Evolutionary conservation across 495 filamentous ascomycete species (phyloP).

Genomic region (Hypoxylon fragiforme): DNA sequence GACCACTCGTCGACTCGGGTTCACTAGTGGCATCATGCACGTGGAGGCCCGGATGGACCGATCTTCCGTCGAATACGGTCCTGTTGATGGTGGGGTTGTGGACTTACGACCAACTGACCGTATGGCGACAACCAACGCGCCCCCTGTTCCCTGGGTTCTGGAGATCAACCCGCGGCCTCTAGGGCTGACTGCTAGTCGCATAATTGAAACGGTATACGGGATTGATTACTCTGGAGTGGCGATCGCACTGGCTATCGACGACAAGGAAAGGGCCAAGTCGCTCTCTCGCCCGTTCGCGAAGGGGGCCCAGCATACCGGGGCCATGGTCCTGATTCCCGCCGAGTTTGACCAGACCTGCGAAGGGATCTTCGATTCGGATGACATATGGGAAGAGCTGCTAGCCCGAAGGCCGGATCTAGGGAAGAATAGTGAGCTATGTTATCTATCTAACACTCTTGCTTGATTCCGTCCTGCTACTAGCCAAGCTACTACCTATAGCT

Average conservation of each 20-base stretch:
- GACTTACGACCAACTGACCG: constrained; percentile 14
- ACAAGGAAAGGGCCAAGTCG: constrained; percentile 32
- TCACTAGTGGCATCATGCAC: constrained; percentile 34
- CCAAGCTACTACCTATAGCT: no score
- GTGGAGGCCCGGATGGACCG: constrained; percentile 35
- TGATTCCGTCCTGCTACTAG: no score
- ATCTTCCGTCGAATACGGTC: constrained; percentile 30
- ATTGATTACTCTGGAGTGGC: constrained; percentile 46
- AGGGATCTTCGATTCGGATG: constrained; percentile 45
- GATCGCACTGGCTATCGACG: constrained; percentile 36
- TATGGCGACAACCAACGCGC: background rate
- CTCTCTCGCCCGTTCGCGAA: constrained; percentile 36
- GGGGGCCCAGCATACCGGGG: constrained; percentile 35
- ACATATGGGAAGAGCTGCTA: constrained; percentile 42
- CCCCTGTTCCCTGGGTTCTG: constrained; percentile 37
- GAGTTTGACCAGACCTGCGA: constrained; percentile 31
- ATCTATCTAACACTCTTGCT: no score
- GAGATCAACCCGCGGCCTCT: constrained; percentile 47
- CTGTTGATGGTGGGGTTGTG: constrained; percentile 11
- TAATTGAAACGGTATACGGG: constrained; percentile 44
- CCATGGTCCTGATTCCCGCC: constrained; percentile 32
- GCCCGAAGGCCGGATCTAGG: constrained; percentile 39
- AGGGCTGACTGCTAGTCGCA: constrained; percentile 35
- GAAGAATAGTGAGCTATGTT: constrained; percentile 17
- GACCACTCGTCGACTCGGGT: constrained; percentile 34